Evolutionary conservation across 768 basidiomycete genomes (phyloP).

Genomic region (Amylocystis lapponica): DNA sequence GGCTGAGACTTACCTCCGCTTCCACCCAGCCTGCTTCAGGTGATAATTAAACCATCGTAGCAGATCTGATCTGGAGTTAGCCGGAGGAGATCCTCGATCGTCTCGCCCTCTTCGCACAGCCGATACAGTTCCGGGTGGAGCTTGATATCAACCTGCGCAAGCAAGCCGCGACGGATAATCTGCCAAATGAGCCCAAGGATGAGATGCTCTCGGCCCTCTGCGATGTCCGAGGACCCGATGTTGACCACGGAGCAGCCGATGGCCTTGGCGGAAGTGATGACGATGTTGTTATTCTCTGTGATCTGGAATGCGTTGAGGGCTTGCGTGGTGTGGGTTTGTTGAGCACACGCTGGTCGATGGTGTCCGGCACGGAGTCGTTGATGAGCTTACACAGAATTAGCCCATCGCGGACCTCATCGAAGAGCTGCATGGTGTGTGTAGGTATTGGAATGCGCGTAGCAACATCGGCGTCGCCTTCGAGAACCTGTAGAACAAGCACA

Average conservation of each 20-base stretch:
- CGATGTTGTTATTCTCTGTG: slow-evolving; percentile 99
- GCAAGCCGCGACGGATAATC: slow-evolving; percentile 88
- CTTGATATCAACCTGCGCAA: slow-evolving; percentile 96
- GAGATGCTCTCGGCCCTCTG: slow-evolving; percentile 92
- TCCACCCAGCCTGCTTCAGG: slow-evolving; percentile 91
- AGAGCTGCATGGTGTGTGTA: slow-evolving; percentile 95
- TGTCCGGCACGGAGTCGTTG: slow-evolving; percentile 99
- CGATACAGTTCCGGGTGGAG: slow-evolving; percentile 95
- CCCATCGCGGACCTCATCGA: slow-evolving; percentile 95
- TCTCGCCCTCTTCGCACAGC: slow-evolving; percentile 95
- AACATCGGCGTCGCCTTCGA: slow-evolving; percentile 87
- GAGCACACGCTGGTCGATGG: slow-evolving; percentile 96
- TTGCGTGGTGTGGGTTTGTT: slow-evolving; percentile 81
- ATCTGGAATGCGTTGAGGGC: slow-evolving; percentile 95
- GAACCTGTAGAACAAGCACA: slow-evolving; percentile 47
- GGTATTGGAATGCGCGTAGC: slow-evolving; percentile 83
- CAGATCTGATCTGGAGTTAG: slow-evolving; percentile 96
- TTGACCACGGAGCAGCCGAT: slow-evolving; percentile 99
- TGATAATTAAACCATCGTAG: slow-evolving; percentile 99
- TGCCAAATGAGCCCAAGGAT: slow-evolving; percentile 99
- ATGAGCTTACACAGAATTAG: slow-evolving; percentile 96
- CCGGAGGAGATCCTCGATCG: slow-evolving; percentile 88
- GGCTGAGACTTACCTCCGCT: slow-evolving; percentile 54
- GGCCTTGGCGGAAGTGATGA: slow-evolving; percentile 95
- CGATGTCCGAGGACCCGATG: slow-evolving; percentile 89